Base-by-base conservation (phyloP, 768 basidiomycete species). In the Psilocybe azurescens region DNA sequence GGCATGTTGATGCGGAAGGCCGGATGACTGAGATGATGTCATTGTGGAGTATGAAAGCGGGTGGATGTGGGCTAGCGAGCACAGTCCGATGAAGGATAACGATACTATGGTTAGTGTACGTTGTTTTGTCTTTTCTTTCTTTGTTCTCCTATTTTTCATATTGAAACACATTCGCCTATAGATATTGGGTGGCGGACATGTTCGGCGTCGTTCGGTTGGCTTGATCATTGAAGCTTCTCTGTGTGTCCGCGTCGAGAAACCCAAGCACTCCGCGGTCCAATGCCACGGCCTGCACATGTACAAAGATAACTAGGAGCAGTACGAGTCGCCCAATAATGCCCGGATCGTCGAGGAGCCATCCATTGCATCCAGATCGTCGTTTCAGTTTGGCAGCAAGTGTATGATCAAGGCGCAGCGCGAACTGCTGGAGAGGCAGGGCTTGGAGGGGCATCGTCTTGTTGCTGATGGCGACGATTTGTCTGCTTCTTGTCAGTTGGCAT, bases 181-280 rank as follows among this genome's bases (percentile, higher is more conserved):
- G 89, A 93, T 94, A 91, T 76, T 93, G 36, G 91, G 89, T 53
- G 92, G 90, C 56, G 91, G 89, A 2, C 89, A 86, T 56, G 86
- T 90, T 55, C 86, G 88, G 32, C 86, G 91, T 33, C 76, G 81
- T 11, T 92, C 92, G 0, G 77, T 91, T 9, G 86, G 83, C 11
- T 89, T 88, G 0, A 76, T 83, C 53, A 85, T 90, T 16, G 86
- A 88, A n/a, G 80, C 80, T 2, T 93, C 91, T 1, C 91, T 91
- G 0, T 91, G 88, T 59, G 79, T 84, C 18, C 83, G 86, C 44
- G 80, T 83, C 7, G 88, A 89, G 66, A 89, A 90, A 70, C 79
- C 85, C 61, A 89, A 86, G 70, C 79, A 85, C 50, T 71, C 80
- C 0, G 74, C 75, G 8, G 75, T 82, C n/a, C 77, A 74, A 32